Conservation (phyloP, 257 asterid species). For the Nicotiana attenuata region DNA sequence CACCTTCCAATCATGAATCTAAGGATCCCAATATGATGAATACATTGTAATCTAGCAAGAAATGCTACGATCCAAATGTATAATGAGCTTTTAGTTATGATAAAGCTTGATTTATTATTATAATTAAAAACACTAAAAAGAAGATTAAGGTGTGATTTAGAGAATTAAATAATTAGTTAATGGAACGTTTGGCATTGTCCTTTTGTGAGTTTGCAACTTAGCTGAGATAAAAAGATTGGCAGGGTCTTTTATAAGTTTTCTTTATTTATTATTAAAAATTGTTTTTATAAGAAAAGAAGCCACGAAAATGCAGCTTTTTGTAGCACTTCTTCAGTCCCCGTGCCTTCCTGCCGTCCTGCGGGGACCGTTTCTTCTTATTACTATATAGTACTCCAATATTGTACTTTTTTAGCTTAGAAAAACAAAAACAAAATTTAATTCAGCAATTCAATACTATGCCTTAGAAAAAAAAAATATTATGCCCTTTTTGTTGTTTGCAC, state of each 20-base stretch:
- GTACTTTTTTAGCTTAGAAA: background rate
- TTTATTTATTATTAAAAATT: background rate
- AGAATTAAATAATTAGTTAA: constrained; percentile 19
- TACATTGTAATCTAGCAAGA: constrained; percentile 40
- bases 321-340: constrained; percentile 53
- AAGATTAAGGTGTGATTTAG: constrained; percentile 3
- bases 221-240: constrained; percentile 19
- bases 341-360: constrained; percentile 44
- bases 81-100: constrained; percentile 7
- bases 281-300: constrained; percentile 31
- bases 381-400: no score
- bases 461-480: background rate
- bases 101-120: background rate
- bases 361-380: constrained; percentile 16
- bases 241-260: constrained; percentile 10
- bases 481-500: background rate
- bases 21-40: constrained; percentile 18
- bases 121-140: background rate
- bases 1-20: constrained; percentile 44
- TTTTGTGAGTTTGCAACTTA: constrained; percentile 26
- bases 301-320: constrained; percentile 47
- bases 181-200: constrained; percentile 41
- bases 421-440: background rate
- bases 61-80: constrained; percentile 18
- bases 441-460: background rate